These are phyloP conservation scores for Clonostachys byssicola DNA, from an alignment of 2,329 filamentous ascomycete genomes.

Conservation along the genomic window DNA sequence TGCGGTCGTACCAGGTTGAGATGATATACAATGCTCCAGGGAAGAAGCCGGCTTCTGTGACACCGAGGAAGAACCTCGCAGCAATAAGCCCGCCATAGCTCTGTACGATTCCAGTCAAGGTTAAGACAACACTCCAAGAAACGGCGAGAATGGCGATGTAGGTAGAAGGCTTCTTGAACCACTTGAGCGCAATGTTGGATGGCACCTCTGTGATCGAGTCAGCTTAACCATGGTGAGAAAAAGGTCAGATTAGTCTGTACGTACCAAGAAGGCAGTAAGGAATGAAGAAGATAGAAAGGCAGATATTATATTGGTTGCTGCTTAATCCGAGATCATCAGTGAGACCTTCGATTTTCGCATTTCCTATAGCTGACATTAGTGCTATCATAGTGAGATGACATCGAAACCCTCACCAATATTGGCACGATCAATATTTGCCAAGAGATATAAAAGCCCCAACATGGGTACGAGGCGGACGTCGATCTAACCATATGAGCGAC, in stretches of 20 bases:
- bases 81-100: slow-evolving; percentile 40
- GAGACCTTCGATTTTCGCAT: slow-evolving; percentile 61
- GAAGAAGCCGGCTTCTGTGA: slow-evolving; percentile 46
- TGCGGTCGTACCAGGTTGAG: slow-evolving; percentile 21
- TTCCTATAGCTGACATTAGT: too few species aligned
- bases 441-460: slow-evolving; percentile 64
- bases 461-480: slow-evolving; percentile 49
- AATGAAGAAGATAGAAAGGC: slow-evolving; percentile 72
- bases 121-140: slow-evolving; percentile 37
- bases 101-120: slow-evolving; percentile 45
- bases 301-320: slow-evolving; percentile 65
- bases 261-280: slow-evolving; percentile 43
- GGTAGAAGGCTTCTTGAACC: slow-evolving; percentile 43
- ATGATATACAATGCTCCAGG: slow-evolving; percentile 20
- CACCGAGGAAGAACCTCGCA: slow-evolving; percentile 53
- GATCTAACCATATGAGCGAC: too few species aligned
- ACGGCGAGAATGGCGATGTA: slow-evolving; percentile 29
- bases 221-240: neutral
- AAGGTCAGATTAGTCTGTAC: neutral
- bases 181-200: slow-evolving; percentile 73
- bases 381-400: too few species aligned
- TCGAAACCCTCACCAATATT: too few species aligned
- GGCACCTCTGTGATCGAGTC: slow-evolving; percentile 59
- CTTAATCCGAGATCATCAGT: slow-evolving; percentile 52
- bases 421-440: slow-evolving; percentile 66